Base-by-base conservation (phyloP, 306 rosid species). In the Cotoneaster glaucophyllus region DNA sequence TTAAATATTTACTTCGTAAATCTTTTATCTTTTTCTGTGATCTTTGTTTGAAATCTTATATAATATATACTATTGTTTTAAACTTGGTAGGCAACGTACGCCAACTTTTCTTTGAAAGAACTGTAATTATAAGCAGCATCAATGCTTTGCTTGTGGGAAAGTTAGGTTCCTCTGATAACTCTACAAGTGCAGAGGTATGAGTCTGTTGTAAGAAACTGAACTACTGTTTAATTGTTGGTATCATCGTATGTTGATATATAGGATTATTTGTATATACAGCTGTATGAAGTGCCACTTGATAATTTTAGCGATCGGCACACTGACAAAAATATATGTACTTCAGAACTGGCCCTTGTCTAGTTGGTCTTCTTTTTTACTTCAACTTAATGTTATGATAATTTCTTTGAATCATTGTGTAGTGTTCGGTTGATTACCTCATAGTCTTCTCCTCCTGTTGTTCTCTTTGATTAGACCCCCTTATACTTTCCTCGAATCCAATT, bases 121-220 rank as follows among this genome's bases (percentile, higher is more conserved):
- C 88, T 95, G 97, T 48, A 81, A 87, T 77, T 52, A 70, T 79
- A 85, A 86, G 64, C 88, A 80, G 79, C 98, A 95, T 70, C 98
- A 95, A 81, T 95, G 98, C 85, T 92, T 87, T 84, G 87, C 67
- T 69, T 95, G 98, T 78, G 95, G 98, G 83, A 77, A 77, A 79
- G 75, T 81, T 92, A 75, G 97, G 98, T 58, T 85, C 88, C 61
- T 95, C 97, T 22, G 88, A 86, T 69, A 89, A 85, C 65, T 84
- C 82, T 77, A 81, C 86, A 0, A 88, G 88, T 82, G 90, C 93
- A 78, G 96, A 95, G 97, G 97, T 95, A 95, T 67, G 76, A 58
- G 77, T 76, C 58, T 34, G 12, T 64, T 29, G 12, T 31, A 32
- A 8, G 44, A 64, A 64, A 45, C 18, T 50, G 26, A 26, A 48